Evolutionary conservation across 495 filamentous ascomycete species (phyloP).

Genomic region (Daldinia bambusicola): DNA sequence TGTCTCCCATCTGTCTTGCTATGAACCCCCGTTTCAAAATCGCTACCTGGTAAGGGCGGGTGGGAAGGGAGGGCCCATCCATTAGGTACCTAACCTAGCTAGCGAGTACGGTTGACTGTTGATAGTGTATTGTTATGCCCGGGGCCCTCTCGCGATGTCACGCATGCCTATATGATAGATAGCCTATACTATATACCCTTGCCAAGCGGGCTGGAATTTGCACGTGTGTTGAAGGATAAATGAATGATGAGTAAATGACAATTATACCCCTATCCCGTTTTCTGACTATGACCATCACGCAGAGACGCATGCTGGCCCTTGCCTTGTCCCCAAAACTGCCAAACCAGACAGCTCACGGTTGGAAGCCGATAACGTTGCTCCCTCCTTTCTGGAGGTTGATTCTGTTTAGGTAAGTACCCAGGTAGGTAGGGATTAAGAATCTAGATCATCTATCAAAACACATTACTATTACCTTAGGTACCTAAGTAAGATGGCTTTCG

Average conservation of each 20-base stretch:
- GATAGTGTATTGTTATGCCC: background rate
- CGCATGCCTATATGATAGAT: slow-evolving; percentile 1
- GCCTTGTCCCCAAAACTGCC: background rate
- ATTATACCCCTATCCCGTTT: no score
- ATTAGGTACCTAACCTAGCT: no score
- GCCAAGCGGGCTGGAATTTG: background rate
- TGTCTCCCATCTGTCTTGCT: background rate
- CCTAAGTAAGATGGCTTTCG: background rate
- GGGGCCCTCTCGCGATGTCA: background rate
- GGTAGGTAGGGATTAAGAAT: background rate
- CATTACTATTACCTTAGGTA: background rate
- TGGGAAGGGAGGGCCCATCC: no score
- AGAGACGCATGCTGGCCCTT: background rate
- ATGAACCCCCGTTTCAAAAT: background rate
- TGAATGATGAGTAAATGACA: background rate
- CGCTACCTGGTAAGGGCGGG: background rate
- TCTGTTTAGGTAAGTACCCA: background rate
- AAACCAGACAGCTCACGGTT: background rate
- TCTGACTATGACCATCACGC: slow-evolving; percentile 1
- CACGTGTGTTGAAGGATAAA: background rate
- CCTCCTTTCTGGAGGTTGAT: background rate
- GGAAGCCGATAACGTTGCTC: background rate
- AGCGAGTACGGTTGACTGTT: background rate
- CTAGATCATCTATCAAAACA: background rate
- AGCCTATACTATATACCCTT: background rate